Base-by-base conservation (phyloP, 2,329 filamentous ascomycete species). In the Colletotrichum tanaceti region DNA sequence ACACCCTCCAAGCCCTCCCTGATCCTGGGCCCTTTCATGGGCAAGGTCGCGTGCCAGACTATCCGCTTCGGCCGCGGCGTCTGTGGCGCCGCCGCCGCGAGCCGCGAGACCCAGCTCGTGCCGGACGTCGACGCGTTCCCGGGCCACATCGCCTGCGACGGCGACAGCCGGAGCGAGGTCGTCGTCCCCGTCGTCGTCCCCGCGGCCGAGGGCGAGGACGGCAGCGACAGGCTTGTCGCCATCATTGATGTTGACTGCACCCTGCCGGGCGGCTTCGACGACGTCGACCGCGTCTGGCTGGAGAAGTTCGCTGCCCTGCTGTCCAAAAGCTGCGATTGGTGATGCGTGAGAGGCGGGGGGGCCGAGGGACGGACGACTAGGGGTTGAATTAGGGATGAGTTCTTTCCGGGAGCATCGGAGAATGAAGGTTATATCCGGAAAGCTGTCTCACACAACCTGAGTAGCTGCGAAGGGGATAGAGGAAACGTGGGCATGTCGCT, bases 191-290 rank as follows among this genome's bases (percentile, higher is more conserved):
- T 95, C 70, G 72, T 91, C 5, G 76, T 75, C 7, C 28, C 28
- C 9, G 28, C 28, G 28, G 28, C 28, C 28, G 28, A 32, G 28
- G 28, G 28, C 28, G 7, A 32, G 7, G 28, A 32, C 10, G 28
- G 7, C 14, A 39, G 20, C 6, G 63, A 13, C 3, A 82, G 86
- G 81, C 80, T 91, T 6, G 89, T 92, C 24, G 92, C 89, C 2
- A 92, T 95, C 71, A 93, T 96, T 68, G 93, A 96, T 74, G 83
- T 95, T 28, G 93, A 96, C 77, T 95, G 93, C 75, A 87, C 89
- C 1, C 87, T 85, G 43, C 72, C 86, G 60, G 79, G 85, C 16
- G 91, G 92, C 0, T 94, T 94, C 72, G 88, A 93, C 72, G 83
- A 87, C 68, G 85, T 89, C 52, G 93, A 96, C 77, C 84, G 85